Evolutionary conservation across 2,329 filamentous ascomycete species (phyloP).

Genomic region (Aspergillus arachidicola): DNA sequence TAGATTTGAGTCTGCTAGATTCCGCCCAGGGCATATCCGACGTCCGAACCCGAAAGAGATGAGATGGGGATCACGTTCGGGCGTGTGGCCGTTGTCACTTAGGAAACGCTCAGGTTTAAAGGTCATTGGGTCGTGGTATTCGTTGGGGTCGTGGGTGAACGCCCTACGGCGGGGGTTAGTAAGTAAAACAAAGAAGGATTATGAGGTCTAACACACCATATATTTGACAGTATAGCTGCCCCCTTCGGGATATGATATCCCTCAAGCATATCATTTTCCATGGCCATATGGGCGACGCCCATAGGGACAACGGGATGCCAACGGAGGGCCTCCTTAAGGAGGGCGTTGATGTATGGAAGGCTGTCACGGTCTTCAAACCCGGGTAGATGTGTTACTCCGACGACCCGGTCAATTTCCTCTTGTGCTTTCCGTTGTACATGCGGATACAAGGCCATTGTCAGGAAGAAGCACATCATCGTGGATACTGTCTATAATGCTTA

Average conservation of each 20-base stretch:
- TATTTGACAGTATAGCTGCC: conserved; percentile 36
- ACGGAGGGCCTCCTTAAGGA: conserved; percentile 37
- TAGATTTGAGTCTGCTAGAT: conserved; percentile 24
- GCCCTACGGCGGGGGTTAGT: conserved; percentile 31
- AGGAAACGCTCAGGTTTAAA: conserved; percentile 51
- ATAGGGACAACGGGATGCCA: conserved; percentile 34
- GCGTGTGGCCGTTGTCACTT: conserved; percentile 24
- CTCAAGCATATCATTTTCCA: conserved; percentile 25
- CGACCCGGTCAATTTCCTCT: conserved; percentile 13
- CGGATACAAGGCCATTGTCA: conserved; percentile 12
- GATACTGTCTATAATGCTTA: not conserved
- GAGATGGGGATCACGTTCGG: conserved; percentile 42
- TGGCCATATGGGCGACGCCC: conserved; percentile 28
- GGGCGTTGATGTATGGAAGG: conserved; percentile 32
- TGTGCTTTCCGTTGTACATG: conserved; percentile 12
- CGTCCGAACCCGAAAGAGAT: conserved; percentile 27
- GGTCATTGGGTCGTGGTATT: conserved; percentile 38
- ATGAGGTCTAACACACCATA: conserved; percentile 31
- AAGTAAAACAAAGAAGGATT: not conserved
- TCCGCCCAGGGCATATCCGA: conserved; percentile 24
- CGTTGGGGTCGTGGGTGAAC: conserved; percentile 42
- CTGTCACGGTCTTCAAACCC: conserved; percentile 4
- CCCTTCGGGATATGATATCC: conserved; percentile 40
- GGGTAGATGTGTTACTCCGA: conserved; percentile 8
- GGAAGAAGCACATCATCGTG: conserved; percentile 6